A percentile compares a stretch with the other conserved stretches of the same genome.
Conservation (phyloP, 768 basidiomycete species). For the Suillus subaureus region DNA sequence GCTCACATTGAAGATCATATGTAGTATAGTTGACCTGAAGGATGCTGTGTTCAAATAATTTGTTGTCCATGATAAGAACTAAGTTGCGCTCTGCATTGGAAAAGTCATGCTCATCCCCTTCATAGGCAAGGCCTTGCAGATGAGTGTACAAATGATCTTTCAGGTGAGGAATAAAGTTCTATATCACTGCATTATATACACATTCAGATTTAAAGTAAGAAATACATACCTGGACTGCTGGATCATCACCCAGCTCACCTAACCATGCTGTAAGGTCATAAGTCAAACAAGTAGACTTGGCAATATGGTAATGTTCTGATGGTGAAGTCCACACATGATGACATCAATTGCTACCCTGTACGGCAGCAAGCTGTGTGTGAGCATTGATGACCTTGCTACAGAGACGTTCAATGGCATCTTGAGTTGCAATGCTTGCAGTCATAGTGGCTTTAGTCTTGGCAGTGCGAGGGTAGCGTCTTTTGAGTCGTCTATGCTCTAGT, state of each 20-base stretch:
- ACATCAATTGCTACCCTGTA: neutral
- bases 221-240: conserved; percentile 22
- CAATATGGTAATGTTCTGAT: conserved; percentile 25
- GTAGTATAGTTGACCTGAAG: conserved; percentile 35
- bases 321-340: neutral
- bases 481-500: no score
- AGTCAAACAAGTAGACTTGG: conserved; percentile 13
- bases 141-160: conserved; percentile 14
- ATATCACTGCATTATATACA: neutral
- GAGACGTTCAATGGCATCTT: no score
- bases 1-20: conserved; percentile 26
- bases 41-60: conserved; percentile 34
- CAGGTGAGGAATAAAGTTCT: conserved; percentile 33
- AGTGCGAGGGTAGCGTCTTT: no score
- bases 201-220: neutral
- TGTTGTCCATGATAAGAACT: conserved; percentile 29
- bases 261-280: conserved; percentile 16
- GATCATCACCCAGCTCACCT: conserved; percentile 22
- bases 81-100: conserved; percentile 22
- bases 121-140: conserved; percentile 8
- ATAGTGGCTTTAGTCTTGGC: no score
- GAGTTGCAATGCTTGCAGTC: no score
- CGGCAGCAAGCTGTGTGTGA: neutral
- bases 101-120: conserved; percentile 20
- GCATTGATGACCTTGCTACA: no score